Percentiles rank a stretch among this genome's conserved stretches.
Evolutionary conservation across 768 basidiomycete genomes (phyloP).

Genomic region (Naganishia vishniacii): DNA sequence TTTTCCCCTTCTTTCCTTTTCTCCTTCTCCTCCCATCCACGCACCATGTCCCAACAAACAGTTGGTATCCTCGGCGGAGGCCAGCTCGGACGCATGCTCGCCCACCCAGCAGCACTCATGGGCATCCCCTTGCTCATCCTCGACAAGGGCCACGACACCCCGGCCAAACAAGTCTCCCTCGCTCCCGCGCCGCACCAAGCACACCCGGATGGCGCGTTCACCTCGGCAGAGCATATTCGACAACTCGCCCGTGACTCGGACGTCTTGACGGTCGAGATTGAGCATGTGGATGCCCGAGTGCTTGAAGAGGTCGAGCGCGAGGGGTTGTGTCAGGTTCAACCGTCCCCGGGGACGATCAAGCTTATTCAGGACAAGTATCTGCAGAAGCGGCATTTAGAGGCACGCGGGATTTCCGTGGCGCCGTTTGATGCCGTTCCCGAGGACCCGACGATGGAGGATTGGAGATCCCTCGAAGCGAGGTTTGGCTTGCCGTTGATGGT

Average conservation of each 20-base stretch:
- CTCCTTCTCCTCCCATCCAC: background rate
- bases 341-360: conserved; percentile 71
- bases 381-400: conserved; percentile 60
- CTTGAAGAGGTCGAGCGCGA: conserved; percentile 54
- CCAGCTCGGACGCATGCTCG: conserved; percentile 95
- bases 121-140: conserved; percentile 78
- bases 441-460: conserved; percentile 57
- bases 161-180: conserved; percentile 81
- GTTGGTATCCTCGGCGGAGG: conserved; percentile 63
- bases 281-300: conserved; percentile 79
- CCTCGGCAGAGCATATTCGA: conserved; percentile 69
- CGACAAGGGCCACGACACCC: conserved; percentile 69
- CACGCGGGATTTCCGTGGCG: conserved; percentile 56
- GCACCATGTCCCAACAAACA: conserved; percentile 34
- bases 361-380: conserved; percentile 74
- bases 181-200: conserved; percentile 51
- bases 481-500: conserved; percentile 90
- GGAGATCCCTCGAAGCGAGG: conserved; percentile 45
- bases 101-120: conserved; percentile 77
- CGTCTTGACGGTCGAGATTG: conserved; percentile 89
- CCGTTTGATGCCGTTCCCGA: conserved; percentile 59
- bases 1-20: background rate
- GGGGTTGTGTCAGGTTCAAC: conserved; percentile 56
- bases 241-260: conserved; percentile 75
- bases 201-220: conserved; percentile 86